Conservation (phyloP, 345 rosid species). For the Euphorbia lathyris region DNA sequence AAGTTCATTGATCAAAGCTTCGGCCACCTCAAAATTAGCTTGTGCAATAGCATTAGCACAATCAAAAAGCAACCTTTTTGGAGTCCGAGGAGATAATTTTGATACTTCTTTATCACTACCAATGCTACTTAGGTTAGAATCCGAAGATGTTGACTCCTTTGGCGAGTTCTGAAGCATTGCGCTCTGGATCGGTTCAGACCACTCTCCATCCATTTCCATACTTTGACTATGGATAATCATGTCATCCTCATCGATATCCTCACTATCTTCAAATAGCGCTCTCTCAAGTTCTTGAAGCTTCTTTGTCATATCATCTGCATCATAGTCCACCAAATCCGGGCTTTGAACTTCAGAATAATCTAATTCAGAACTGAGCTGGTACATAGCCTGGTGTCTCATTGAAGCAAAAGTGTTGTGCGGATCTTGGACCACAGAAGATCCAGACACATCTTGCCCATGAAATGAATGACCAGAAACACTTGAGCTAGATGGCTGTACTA, state of each 20-base stretch:
- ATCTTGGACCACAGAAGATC: slow-evolving; percentile 43
- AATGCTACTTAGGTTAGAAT: slow-evolving; percentile 64
- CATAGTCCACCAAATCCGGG: slow-evolving; percentile 48
- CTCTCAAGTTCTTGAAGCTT: slow-evolving; percentile 90
- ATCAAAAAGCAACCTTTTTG: slow-evolving; percentile 65
- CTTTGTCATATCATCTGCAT: slow-evolving; percentile 55
- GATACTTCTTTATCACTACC: slow-evolving; percentile 64
- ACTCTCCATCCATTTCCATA: slow-evolving; percentile 85
- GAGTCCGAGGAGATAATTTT: slow-evolving; percentile 45
- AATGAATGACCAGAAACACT: slow-evolving; percentile 52
- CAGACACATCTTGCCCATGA: slow-evolving; percentile 38
- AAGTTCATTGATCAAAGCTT: slow-evolving; percentile 60
- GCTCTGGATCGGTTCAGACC: slow-evolving; percentile 54
- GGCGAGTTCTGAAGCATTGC: slow-evolving; percentile 65
- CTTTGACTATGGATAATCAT: slow-evolving; percentile 36
- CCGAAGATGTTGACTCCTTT: slow-evolving; percentile 76
- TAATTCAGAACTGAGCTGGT: slow-evolving; percentile 37
- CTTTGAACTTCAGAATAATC: slow-evolving; percentile 45
- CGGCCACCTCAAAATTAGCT: slow-evolving; percentile 62
- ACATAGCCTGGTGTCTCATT: slow-evolving; percentile 22
- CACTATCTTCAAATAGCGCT: slow-evolving; percentile 64
- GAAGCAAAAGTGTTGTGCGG: slow-evolving; percentile 36
- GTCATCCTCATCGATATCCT: slow-evolving; percentile 44
- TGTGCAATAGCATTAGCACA: slow-evolving; percentile 72
- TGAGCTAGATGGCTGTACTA: slow-evolving; percentile 47